phyloP scores from a whole-genome alignment of 495 filamentous ascomycete genomes.

The Evansstolkia leycettana region DNA sequence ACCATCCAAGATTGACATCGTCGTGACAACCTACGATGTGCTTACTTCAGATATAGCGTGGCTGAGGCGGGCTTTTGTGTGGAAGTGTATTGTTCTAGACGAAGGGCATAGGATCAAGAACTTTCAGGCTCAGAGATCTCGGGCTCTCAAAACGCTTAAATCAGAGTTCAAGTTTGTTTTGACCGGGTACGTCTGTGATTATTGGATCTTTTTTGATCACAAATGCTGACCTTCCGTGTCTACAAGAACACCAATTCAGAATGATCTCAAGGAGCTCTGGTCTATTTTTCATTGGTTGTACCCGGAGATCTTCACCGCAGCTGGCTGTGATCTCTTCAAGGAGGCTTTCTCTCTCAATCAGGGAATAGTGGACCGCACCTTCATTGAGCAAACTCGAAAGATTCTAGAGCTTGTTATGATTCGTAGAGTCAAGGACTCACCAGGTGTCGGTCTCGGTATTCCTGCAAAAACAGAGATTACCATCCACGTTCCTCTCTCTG shows the following conservation, averaged over 20 bases:
- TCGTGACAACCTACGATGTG: slow-evolving; percentile 53
- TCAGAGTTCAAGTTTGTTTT: slow-evolving; percentile 49
- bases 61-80: slow-evolving; percentile 47
- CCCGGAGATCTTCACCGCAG: slow-evolving; percentile 45
- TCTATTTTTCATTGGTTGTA: slow-evolving; percentile 51
- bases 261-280: slow-evolving; percentile 52
- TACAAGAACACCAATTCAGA: slow-evolving; percentile 46
- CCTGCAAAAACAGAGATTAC: slow-evolving; percentile 48
- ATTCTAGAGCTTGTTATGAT: slow-evolving; percentile 53
- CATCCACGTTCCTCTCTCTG: slow-evolving; percentile 47
- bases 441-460: slow-evolving; percentile 43
- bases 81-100: slow-evolving; percentile 45
- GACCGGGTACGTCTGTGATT: slow-evolving; percentile 27
- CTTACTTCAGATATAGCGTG: slow-evolving; percentile 42
- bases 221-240: no score
- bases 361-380: slow-evolving; percentile 39
- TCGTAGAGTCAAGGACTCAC: slow-evolving; percentile 48
- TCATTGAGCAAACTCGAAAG: slow-evolving; percentile 39
- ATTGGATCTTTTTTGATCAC: no score
- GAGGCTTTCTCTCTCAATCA: slow-evolving; percentile 45
- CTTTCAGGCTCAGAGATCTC: slow-evolving; percentile 34
- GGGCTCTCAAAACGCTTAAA: slow-evolving; percentile 35
- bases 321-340: slow-evolving; percentile 40
- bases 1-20: slow-evolving; percentile 25
- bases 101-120: slow-evolving; percentile 55